Evolutionary conservation across 1,139 yeast genomes (phyloP), one percentile per base, ranked within the genome.

Genomic region (Wickerhamomyces sp.): DNA sequence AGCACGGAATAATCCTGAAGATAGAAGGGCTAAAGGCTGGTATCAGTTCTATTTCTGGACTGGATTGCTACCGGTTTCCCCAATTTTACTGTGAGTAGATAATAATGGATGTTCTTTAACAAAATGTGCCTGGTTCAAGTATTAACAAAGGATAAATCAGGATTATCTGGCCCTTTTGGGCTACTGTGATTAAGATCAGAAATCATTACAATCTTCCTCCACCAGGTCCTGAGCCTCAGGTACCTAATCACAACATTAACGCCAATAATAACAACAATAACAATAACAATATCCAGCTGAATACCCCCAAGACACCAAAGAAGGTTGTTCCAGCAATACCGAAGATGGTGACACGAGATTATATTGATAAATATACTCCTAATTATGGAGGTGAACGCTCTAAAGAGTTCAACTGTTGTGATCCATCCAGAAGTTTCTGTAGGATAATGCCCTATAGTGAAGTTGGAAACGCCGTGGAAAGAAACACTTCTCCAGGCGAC

Each of bases 381-480:
- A 14, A 34, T 11, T 39, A 13, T 27, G 7, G 36, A 2, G 23
- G n/a, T 7, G 7, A 32, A 23, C 7, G 4, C 2, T 37, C 37
- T 10, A 10, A 5, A 9, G 14, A 27, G 6, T 43, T 35, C 27
- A 37, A 43, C 13, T 39, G 35, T 15, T n/a, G 23, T 2, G 26
- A 43, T 5, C 45, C 45, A 9, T 7, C 33, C 14, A 14, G 13
- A 27, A 38, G 32, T 30, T 42, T 42, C 27, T 32, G 23, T 31
- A 31, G 10, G n/a, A 29, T 37, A n/a, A 13, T 45, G 4, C 30
- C 26, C 9, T 15, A 14, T 4, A 14, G 33, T 3, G 44, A 45
- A 6, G 10, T 45, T 13, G 27, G 18, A 13, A 26, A 18, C 5
- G 29, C 32, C 14, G 33, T n/a, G 27, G 10, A 2, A 10, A 23